Percentiles rank a stretch among this genome's conserved stretches.
These are phyloP conservation scores for Hirsutella minnesotensis DNA, from an alignment of 2,329 filamentous ascomycete genomes.

Conservation along the genomic window DNA sequence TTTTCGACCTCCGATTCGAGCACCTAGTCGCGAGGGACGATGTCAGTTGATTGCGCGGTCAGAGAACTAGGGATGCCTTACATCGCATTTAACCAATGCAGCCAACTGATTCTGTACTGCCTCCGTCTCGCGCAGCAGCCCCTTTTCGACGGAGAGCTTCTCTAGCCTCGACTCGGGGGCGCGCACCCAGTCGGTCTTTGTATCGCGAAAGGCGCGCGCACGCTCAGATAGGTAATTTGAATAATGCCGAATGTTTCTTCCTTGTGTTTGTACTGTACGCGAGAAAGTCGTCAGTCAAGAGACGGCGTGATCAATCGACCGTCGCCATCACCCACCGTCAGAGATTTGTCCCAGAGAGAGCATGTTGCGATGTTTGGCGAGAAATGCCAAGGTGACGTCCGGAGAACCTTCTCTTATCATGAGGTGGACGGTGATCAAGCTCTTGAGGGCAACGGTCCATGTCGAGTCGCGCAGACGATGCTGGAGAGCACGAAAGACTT, in stretches of 20 bases:
- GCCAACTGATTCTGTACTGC: constrained; percentile 78
- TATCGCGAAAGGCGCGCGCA: constrained; percentile 70
- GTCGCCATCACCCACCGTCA: constrained; percentile 82
- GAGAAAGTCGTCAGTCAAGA: too few relatives aligned
- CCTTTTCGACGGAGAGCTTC: constrained; percentile 80
- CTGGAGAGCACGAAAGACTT: constrained; percentile 88
- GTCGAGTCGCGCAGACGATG: constrained; percentile 85
- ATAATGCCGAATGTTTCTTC: constrained; percentile 88
- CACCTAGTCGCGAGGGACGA: constrained; percentile 38
- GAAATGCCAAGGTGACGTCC: constrained; percentile 75
- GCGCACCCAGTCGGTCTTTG: constrained; percentile 82
- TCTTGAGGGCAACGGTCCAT: constrained; percentile 99
- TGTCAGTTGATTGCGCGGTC: background rate
- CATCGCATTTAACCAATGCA: constrained; percentile 80
- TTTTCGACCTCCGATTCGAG: constrained; percentile 85
- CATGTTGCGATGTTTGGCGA: constrained; percentile 71
- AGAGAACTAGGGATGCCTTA: constrained; percentile 38
- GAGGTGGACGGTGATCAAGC: constrained; percentile 85
- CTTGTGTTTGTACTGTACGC: constrained; percentile 83
- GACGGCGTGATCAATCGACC: too few relatives aligned
- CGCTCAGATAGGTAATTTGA: constrained; percentile 76
- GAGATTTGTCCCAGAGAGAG: constrained; percentile 85
- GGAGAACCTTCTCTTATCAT: constrained; percentile 95
- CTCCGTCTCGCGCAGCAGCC: constrained; percentile 83
- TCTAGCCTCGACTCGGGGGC: constrained; percentile 73